Percentiles rank a stretch among this genome's conserved stretches.
Conservation (phyloP, 305 asterid genomes). For the Fraxinus floribunda region DNA sequence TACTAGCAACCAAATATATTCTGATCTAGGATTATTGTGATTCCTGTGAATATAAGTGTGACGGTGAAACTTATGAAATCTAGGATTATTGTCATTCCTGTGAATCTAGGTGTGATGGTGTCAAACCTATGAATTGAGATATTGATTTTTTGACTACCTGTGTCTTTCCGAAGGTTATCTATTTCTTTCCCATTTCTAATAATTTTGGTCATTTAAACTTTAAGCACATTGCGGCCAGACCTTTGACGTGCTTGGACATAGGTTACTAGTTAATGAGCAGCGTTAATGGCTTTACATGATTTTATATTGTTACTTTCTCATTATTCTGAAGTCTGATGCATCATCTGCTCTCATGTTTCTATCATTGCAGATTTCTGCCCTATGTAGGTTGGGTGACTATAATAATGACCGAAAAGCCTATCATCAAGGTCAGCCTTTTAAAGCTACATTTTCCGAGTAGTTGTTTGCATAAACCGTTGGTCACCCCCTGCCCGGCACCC, state of each 20-base stretch:
- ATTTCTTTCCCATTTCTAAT: background rate
- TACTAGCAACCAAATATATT: background rate
- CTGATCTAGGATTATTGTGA: no score
- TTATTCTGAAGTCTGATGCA: background rate
- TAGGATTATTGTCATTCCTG: background rate
- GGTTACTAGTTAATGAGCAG: background rate
- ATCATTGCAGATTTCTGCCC: slow-evolving; percentile 77
- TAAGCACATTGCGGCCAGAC: background rate
- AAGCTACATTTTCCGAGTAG: background rate
- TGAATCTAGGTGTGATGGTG: background rate
- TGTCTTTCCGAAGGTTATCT: background rate
- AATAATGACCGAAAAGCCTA: slow-evolving; percentile 97
- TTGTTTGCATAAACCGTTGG: background rate
- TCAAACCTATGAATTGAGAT: background rate
- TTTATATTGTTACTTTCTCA: background rate
- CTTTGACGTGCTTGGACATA: background rate
- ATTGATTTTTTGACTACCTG: background rate
- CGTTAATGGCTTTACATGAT: background rate
- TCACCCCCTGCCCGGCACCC: background rate
- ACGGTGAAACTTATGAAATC: background rate
- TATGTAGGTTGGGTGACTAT: slow-evolving; percentile 99
- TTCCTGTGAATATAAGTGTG: no score
- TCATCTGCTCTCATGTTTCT: background rate
- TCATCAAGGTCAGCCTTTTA: slow-evolving; percentile 65
- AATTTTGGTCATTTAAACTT: background rate